A percentile compares a stretch with the other conserved stretches of the same genome.
phyloP scores from a whole-genome alignment of 345 rosid species.

The Eucalyptus fibrosa region DNA sequence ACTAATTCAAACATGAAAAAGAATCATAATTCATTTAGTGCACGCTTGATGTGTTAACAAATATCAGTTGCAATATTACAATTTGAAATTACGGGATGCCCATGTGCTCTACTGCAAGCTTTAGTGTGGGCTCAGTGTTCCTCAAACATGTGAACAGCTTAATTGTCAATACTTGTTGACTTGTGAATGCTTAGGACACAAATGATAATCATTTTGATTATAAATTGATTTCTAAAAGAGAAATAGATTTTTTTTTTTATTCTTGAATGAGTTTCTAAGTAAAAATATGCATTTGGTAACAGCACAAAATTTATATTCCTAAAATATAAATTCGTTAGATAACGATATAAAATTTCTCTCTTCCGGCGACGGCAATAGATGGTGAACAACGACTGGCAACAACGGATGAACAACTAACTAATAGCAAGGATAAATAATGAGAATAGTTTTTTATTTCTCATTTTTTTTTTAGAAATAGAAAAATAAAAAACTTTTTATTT shows the following conservation, averaged over 20 bases:
- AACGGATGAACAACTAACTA: accelerated
- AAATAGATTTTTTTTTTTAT: no score
- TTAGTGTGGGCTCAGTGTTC: not conserved
- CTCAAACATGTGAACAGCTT: not conserved
- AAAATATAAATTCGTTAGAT: accelerated
- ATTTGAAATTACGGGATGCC: not conserved
- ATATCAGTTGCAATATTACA: not conserved
- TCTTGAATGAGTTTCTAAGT: no score
- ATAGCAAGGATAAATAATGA: accelerated
- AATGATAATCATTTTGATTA: no score
- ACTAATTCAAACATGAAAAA: not conserved
- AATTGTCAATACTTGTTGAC: not conserved
- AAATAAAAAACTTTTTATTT: no score
- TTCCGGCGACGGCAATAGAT: accelerated
- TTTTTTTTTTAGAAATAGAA: no score
- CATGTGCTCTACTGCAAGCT: not conserved
- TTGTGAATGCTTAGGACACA: not conserved
- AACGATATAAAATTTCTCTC: no score
- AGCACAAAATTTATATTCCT: accelerated
- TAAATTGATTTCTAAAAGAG: no score
- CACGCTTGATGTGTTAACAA: not conserved
- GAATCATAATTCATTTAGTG: not conserved
- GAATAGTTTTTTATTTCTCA: no score
- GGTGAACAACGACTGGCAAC: accelerated
- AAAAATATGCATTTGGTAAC: no score